Base-by-base conservation (phyloP, 257 asterid genomes). In the Marsdenia floribunda region DNA sequence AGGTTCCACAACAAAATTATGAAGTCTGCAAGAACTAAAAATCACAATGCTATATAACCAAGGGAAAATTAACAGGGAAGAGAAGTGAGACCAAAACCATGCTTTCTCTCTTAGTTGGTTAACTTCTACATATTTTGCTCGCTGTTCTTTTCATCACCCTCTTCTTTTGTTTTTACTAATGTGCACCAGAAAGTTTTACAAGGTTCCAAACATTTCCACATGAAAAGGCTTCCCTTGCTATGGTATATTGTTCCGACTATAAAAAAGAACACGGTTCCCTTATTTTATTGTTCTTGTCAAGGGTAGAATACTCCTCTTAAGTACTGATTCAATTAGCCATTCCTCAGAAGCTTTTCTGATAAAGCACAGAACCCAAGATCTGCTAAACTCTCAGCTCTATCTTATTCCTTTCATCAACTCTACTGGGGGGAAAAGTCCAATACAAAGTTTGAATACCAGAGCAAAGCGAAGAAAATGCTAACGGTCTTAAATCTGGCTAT, bases 1-100 rank as follows among this genome's bases (percentile, higher is more conserved):
- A 22, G 2, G 65, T 58, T 58, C 37, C 26, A 64, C 13, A 37
- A 64, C 69, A 38, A 38, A 63, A 38, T 38, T 38, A 66, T 4
- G n/a, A n/a, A 63, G 50, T 26, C 61, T 47, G 37, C 52, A 63
- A 75, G 40, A 26, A 47, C 69, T 52, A 49, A 40, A 70, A 29
- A 35, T 53, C 49, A 59, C 44, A 64, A 53, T 53, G 29, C 53
- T 6, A 21, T 77, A 71, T 0, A 29, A 77, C 24, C 68, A 40
- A 6, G 49, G 50, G 40, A 14, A 57, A 29, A 29, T 21, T 22
- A 22, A 40, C 44, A 46, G 33, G 52, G 58, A 77, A 44, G 24
- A 22, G 15, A 24, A 10, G 55, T 29, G 33, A 29, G 33, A 29
- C 33, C 33, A 53, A 24, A 6, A 19, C 29, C 11, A 5, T 55